phyloP scores from a whole-genome alignment of 441 rosid genomes.

The Jatropha podagrica region DNA sequence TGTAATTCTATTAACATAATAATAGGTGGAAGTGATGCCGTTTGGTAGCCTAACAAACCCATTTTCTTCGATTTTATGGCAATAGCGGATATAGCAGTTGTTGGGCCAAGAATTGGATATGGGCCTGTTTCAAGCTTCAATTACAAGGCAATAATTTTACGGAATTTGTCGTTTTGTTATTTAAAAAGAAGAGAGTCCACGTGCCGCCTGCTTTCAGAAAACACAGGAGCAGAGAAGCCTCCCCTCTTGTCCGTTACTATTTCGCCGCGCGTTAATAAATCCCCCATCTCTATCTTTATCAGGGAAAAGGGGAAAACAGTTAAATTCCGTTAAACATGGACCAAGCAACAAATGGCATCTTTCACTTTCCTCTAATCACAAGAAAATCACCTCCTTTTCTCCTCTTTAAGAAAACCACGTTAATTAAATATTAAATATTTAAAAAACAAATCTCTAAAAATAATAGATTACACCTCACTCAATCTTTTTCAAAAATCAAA shows the following conservation, averaged over 20 bases:
- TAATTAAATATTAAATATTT: background rate
- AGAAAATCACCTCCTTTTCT: conserved; percentile 24
- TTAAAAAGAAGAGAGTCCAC: background rate
- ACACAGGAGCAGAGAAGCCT: too few relatives aligned
- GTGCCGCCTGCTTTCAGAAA: background rate
- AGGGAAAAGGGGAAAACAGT: background rate
- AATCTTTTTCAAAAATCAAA: conserved; percentile 4
- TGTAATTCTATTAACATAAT: too few relatives aligned
- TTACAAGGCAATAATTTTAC: background rate
- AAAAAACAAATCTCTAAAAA: conserved; percentile 5
- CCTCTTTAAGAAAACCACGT: background rate
- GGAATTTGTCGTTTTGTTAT: too few relatives aligned
- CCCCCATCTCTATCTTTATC: background rate
- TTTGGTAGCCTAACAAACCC: too few relatives aligned
- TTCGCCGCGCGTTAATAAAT: background rate
- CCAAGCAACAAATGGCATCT: conserved; percentile 21
- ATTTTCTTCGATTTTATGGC: too few relatives aligned
- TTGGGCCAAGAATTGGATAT: too few relatives aligned
- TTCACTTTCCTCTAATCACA: conserved; percentile 35
- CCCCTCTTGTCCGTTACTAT: background rate
- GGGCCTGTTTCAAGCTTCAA: background rate
- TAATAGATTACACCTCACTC: conserved; percentile 17
- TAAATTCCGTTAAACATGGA: conserved; percentile 21
- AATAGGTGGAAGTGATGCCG: too few relatives aligned
- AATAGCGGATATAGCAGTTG: too few relatives aligned